Evolutionary conservation across 176 grass and related monocot genomes (phyloP).

Genomic region (Ensete ventricosum): DNA sequence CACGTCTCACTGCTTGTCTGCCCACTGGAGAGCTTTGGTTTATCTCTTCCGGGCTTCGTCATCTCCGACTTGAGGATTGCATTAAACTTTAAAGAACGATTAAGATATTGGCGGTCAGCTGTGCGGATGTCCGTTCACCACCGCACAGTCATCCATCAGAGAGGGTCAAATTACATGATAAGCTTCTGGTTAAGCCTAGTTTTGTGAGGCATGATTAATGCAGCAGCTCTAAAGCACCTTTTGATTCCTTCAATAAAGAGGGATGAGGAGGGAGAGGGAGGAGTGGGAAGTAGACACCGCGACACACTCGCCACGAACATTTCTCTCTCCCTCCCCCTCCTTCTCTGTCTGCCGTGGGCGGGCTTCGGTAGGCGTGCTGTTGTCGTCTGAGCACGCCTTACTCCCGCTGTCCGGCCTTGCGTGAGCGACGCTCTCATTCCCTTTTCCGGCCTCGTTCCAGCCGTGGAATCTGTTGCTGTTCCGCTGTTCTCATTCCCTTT

Average conservation of each 20-base stretch:
- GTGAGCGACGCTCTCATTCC: conserved; percentile 5
- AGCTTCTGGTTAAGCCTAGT: neutral
- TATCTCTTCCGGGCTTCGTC: no score
- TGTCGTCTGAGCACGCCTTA: conserved; percentile 1
- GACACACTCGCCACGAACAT: neutral
- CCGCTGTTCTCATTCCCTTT: neutral
- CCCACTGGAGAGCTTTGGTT: no score
- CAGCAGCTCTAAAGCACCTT: neutral
- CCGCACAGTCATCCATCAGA: no score
- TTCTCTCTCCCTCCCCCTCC: neutral
- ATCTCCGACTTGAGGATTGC: no score
- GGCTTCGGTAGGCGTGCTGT: neutral
- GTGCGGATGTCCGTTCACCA: no score
- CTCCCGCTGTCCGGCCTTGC: conserved; percentile 1
- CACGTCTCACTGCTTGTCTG: no score
- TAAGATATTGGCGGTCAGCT: no score
- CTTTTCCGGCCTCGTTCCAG: conserved; percentile 6
- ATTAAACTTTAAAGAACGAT: no score
- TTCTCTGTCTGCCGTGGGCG: neutral
- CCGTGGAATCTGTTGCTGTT: conserved; percentile 5
- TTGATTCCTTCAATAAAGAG: neutral
- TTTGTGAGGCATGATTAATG: neutral
- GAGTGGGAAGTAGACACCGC: neutral
- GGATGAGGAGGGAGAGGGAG: no score
- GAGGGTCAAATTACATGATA: neutral